Evolutionary conservation across 495 filamentous ascomycete species (phyloP).

Genomic region (Oleoguttula mirabilis): DNA sequence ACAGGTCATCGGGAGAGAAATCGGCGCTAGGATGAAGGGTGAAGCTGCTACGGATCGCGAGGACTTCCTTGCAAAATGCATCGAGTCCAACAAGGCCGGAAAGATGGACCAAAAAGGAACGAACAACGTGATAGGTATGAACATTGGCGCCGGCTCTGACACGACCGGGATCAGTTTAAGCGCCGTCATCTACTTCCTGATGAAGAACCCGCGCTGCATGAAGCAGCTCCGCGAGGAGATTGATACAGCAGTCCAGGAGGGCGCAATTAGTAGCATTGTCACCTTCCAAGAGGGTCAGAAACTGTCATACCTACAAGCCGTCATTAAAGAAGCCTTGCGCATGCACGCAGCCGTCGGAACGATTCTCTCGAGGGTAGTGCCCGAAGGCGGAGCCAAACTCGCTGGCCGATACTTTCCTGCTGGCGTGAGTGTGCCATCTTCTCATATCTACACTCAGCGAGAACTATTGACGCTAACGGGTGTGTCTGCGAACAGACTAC

Average conservation of each 20-base stretch:
- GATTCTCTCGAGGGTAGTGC: conserved; percentile 11
- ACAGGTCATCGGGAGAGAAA: conserved; percentile 27
- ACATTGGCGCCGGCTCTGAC: conserved; percentile 20
- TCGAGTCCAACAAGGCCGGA: no score
- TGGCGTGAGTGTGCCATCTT: no score
- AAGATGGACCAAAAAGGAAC: no score
- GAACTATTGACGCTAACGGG: no score
- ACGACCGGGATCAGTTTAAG: conserved; percentile 9
- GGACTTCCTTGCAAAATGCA: no score
- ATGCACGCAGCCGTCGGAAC: conserved; percentile 7
- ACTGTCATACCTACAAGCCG: conserved; percentile 15
- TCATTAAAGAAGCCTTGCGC: conserved; percentile 18
- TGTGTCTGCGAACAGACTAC: conserved; percentile 16
- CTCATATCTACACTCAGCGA: no score
- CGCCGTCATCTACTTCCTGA: conserved; percentile 15
- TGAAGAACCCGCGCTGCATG: conserved; percentile 24
- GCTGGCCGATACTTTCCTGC: conserved; percentile 6
- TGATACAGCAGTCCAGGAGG: conserved; percentile 36
- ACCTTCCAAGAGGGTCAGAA: conserved; percentile 3
- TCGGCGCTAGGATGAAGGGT: conserved; percentile 7
- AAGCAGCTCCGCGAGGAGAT: conserved; percentile 40
- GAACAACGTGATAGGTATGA: no score
- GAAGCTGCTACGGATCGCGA: background rate
- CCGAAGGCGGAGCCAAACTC: conserved; percentile 4
- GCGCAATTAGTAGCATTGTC: conserved; percentile 28